Base-by-base conservation (phyloP, 768 basidiomycete species). In the Sporobolomyces roseus region DNA sequence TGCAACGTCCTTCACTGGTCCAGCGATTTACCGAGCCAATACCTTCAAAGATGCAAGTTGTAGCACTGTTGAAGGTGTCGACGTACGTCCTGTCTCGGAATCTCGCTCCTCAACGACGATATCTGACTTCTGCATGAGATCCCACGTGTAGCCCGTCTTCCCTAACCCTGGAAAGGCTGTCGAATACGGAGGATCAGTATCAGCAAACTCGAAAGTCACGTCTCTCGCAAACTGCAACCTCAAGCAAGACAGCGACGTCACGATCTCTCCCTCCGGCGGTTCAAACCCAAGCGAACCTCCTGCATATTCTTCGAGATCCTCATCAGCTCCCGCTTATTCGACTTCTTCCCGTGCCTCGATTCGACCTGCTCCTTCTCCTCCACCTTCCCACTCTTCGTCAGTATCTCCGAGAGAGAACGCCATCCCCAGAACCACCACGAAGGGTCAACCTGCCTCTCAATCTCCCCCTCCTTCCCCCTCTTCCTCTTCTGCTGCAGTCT, bases 21-120 rank as follows among this genome's bases (percentile, higher is more conserved):
- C 72, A 4, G 56, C 23, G 5, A 55, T 66, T 17, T 73, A 61
- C 65, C 64, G 68, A 32, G 68, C 68, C 43, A 73, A 73, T 65
- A 66, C 65, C 1, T 49, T 70, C 38, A 32, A 27, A 46, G 62
- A 66, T 36, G 64, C 61, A 4, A 35, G 51, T 3, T 73, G 72
- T 62, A 38, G 33, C n/a, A 63, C 68, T 4, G 13, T 46, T 16
- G 68, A 73, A 27, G 61, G 63, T n/a, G 33, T 19, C 14, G 56
- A n/a, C n/a, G n/a, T n/a, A n/a, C n/a, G n/a, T n/a, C n/a, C n/a
- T n/a, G n/a, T n/a, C n/a, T n/a, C n/a, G n/a, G n/a, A n/a, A n/a
- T n/a, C n/a, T n/a, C n/a, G n/a, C n/a, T n/a, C n/a, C n/a, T n/a
- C n/a, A n/a, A n/a, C n/a, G n/a, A n/a, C n/a, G n/a, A n/a, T n/a